Conservation (phyloP, 805 yeast species). For the Limtongozyma cylindracea region DNA sequence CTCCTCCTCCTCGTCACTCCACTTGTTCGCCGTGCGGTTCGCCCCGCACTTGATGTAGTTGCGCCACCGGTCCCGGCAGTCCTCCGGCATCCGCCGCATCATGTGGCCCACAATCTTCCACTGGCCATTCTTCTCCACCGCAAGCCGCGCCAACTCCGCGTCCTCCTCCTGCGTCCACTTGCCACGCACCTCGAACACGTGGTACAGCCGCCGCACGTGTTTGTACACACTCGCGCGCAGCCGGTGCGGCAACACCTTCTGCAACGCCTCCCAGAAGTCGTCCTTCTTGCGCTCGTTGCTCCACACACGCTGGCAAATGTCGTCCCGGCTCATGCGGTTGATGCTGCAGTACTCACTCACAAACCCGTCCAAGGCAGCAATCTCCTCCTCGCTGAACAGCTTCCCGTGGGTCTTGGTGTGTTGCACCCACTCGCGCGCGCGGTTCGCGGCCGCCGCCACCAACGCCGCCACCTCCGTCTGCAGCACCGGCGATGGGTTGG, state of each 20-base stretch:
- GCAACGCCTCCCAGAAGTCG: constrained; percentile 68
- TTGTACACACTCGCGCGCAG: constrained; percentile 80
- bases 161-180: constrained; percentile 82
- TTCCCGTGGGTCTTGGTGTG: constrained; percentile 9
- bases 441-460: too few relatives aligned
- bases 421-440: too few relatives aligned
- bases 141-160: constrained; percentile 30
- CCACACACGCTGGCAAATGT: constrained; percentile 75
- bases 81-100: constrained; percentile 91
- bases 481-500: too few relatives aligned
- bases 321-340: constrained; percentile 33
- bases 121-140: constrained; percentile 46
- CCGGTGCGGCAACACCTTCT: constrained; percentile 60
- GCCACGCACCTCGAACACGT: constrained; percentile 69
- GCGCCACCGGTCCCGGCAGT: constrained; percentile 91
- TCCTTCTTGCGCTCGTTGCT: constrained; percentile 64
- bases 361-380: constrained; percentile 44
- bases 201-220: constrained; percentile 78
- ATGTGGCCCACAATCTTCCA: constrained; percentile 71
- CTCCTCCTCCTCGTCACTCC: constrained; percentile 56
- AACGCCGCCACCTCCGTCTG: too few relatives aligned
- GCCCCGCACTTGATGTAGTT: constrained; percentile 84
- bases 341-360: constrained; percentile 42
- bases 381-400: constrained; percentile 38
- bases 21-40: constrained; percentile 48